phyloP scores from a whole-genome alignment of 2,329 filamentous ascomycete species.

The Microdochium bolleyi region DNA sequence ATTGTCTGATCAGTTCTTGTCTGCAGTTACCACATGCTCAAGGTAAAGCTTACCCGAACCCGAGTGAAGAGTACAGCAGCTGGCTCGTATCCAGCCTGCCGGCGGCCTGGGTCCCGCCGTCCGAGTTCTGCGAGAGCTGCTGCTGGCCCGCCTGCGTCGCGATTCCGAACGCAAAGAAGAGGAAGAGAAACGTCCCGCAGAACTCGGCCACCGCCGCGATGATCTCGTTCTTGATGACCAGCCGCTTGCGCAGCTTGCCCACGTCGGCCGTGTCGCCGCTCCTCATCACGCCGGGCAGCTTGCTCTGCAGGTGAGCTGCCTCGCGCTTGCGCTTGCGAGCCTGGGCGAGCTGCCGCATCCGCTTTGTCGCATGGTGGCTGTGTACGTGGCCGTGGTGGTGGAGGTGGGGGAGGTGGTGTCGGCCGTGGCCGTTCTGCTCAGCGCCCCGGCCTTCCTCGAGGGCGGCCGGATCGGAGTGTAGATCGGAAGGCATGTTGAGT shows the following conservation, averaged over 20 bases:
- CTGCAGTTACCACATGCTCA: background rate
- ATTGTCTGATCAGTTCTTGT: background rate
- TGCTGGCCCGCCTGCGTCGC: conserved; percentile 1
- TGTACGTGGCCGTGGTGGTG: background rate
- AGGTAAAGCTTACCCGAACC: conserved; percentile 9
- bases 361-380: background rate
- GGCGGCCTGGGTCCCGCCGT: conserved; percentile 6
- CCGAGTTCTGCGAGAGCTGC: background rate
- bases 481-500: background rate
- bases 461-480: background rate
- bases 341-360: background rate
- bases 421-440: background rate
- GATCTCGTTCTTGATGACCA: conserved; percentile 8
- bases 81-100: conserved; percentile 12
- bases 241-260: background rate
- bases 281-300: background rate
- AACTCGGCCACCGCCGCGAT: conserved; percentile 32
- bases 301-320: background rate
- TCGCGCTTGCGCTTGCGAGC: background rate
- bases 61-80: conserved; percentile 29
- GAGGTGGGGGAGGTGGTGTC: background rate
- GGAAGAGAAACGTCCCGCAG: conserved; percentile 32
- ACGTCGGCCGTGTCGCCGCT: background rate
- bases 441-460: background rate
- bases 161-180: conserved; percentile 30